Evolutionary conservation across 805 yeast species (phyloP).

Genomic region (Cyberlindnera petersonii): DNA sequence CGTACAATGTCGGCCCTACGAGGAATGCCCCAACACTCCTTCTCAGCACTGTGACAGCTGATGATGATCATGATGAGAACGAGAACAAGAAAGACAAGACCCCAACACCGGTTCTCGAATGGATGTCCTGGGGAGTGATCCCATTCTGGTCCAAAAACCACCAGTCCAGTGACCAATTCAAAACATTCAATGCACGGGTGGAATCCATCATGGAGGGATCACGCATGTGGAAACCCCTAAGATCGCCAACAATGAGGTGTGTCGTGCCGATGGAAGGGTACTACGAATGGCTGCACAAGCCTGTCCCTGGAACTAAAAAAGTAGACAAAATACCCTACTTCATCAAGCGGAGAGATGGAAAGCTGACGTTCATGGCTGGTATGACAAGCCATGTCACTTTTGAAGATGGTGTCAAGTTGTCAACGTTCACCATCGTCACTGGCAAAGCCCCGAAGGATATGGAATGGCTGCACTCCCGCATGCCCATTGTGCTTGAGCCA

Average conservation of each 20-base stretch:
- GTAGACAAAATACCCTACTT: conserved; percentile 59
- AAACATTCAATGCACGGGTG: conserved; percentile 69
- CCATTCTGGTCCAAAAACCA: conserved; percentile 58
- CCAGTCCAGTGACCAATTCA: conserved; percentile 34
- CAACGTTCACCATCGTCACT: conserved; percentile 69
- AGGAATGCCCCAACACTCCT: conserved; percentile 39
- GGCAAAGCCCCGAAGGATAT: conserved; percentile 61
- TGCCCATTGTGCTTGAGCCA: conserved; percentile 70
- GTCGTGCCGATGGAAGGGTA: conserved; percentile 80
- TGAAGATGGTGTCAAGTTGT: conserved; percentile 26
- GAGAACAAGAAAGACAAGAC: neutral
- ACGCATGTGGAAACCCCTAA: conserved; percentile 51
- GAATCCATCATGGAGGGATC: conserved; percentile 52
- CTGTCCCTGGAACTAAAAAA: conserved; percentile 28
- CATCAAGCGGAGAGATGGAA: conserved; percentile 48
- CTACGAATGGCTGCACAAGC: conserved; percentile 64
- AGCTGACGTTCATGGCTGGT: conserved; percentile 66
- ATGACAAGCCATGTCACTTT: conserved; percentile 33
- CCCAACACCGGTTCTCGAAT: conserved; percentile 31
- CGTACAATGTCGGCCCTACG: conserved; percentile 65
- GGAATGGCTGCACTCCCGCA: conserved; percentile 68
- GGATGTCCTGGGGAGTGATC: conserved; percentile 79
- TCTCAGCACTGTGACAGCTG: conserved; percentile 7
- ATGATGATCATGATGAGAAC: neutral
- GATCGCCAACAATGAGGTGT: conserved; percentile 52